phyloP scores from a whole-genome alignment of 371 early-diverging fungal genomes.

The Zychaea mexicana region DNA sequence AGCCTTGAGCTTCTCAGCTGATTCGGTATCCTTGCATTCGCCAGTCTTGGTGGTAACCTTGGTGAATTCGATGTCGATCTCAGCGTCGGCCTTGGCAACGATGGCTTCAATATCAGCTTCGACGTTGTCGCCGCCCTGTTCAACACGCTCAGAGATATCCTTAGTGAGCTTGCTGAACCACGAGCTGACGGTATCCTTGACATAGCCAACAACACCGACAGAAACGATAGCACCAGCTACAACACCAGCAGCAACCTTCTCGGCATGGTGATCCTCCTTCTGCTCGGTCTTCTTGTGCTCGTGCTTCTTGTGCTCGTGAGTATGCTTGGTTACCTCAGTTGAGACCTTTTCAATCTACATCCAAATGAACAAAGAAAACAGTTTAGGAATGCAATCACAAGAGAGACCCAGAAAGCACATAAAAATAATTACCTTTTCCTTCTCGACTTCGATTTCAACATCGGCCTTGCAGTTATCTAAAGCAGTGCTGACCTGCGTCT shows the following conservation, averaged over 20 bases:
- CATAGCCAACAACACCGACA: constrained; percentile 14
- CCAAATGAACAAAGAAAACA: too few relatives aligned
- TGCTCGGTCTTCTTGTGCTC: constrained; percentile 3
- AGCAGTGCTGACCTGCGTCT: constrained; percentile 7
- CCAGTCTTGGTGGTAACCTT: not conserved
- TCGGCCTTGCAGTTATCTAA: not conserved
- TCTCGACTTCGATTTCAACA: not conserved
- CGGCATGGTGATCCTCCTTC: not conserved
- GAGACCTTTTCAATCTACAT: not conserved
- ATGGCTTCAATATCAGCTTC: constrained; percentile 33
- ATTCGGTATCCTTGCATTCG: not conserved
- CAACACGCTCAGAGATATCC: constrained; percentile 1
- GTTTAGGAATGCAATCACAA: too few relatives aligned
- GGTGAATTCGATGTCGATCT: constrained; percentile 5
- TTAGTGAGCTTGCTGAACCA: constrained; percentile 30
- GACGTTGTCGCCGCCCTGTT: constrained; percentile 4
- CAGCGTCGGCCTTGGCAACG: constrained; percentile 24
- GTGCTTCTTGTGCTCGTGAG: not conserved
- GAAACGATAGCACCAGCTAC: constrained; percentile 7
- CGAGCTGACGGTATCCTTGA: constrained; percentile 28
- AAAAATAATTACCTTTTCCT: not conserved
- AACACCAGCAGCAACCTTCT: constrained; percentile 5
- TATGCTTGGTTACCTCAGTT: not conserved
- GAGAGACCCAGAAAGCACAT: too few relatives aligned
- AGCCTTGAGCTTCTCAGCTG: not conserved